phyloP scores from a whole-genome alignment of 139 green algal genomes.

The Chloropicon primus region DNA sequence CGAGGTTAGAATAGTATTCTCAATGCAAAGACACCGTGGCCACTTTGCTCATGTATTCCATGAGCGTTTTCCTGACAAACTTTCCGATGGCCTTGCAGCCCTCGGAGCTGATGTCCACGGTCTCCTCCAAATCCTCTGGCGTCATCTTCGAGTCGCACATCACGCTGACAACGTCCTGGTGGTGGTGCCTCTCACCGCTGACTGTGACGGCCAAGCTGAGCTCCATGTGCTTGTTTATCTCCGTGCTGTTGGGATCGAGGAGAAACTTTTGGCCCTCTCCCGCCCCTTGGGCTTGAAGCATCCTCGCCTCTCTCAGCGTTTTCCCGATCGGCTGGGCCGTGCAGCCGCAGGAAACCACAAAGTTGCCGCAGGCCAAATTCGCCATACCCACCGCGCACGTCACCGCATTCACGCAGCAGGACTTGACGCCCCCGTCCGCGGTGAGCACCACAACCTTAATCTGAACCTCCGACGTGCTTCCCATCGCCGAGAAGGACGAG shows the following conservation, averaged over 20 bases:
- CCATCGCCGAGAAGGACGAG: neutral
- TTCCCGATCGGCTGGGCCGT: neutral
- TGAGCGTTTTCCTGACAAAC: neutral
- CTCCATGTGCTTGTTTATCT: neutral
- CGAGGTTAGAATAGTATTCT: neutral
- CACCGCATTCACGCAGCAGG: neutral
- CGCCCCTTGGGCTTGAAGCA: neutral
- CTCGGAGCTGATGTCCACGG: neutral
- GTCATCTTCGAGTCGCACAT: neutral
- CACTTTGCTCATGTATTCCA: neutral
- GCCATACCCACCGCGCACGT: neutral
- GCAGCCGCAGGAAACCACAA: neutral
- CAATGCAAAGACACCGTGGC: neutral
- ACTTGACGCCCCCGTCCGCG: neutral
- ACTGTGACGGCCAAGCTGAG: neutral
- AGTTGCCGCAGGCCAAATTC: neutral
- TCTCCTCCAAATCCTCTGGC: neutral
- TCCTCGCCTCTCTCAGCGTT: neutral
- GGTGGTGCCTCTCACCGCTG: neutral
- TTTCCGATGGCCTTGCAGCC: neutral
- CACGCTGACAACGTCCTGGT: neutral
- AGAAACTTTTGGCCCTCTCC: neutral
- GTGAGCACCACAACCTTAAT: neutral
- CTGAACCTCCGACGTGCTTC: neutral
- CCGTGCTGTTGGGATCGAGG: neutral